Conservation (phyloP, 2,329 filamentous ascomycete genomes). For the Elsinoe arachidis region DNA sequence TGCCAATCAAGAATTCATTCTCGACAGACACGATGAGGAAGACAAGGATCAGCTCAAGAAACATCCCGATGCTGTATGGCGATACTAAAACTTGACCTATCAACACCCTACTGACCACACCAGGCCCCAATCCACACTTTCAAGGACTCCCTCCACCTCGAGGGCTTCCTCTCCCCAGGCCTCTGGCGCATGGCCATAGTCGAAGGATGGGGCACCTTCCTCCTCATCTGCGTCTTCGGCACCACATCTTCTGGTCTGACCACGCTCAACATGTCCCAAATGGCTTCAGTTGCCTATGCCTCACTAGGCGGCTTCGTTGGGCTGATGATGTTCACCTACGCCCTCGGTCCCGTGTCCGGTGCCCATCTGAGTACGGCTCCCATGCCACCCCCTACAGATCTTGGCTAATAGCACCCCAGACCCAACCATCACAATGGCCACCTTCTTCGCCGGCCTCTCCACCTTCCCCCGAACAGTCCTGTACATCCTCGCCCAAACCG, state of each 20-base stretch:
- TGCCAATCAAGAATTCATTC: constrained; percentile 27
- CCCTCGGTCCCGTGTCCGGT: constrained; percentile 41
- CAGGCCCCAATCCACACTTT: constrained; percentile 18
- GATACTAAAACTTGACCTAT: not conserved
- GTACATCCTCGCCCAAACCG: constrained; percentile 39
- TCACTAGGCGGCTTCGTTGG: constrained; percentile 16
- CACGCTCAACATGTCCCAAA: not conserved
- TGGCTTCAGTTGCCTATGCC: constrained; percentile 13
- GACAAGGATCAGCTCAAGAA: constrained; percentile 17
- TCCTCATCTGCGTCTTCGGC: constrained; percentile 19
- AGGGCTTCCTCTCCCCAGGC: constrained; percentile 19
- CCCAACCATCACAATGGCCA: constrained; percentile 45
- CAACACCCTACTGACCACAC: not conserved
- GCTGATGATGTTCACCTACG: constrained; percentile 42
- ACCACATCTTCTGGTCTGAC: constrained; percentile 19
- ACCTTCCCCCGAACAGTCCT: constrained; percentile 41
- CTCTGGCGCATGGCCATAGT: constrained; percentile 20
- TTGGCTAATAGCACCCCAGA: constrained; percentile 20
- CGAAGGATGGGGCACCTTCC: constrained; percentile 21
- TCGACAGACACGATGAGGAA: constrained; percentile 19
- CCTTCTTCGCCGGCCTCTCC: constrained; percentile 43
- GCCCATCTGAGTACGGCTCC: constrained; percentile 37
- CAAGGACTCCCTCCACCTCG: constrained; percentile 15
- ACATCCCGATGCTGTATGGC: constrained; percentile 24
- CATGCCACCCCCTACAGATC: not conserved